Evolutionary conservation across 2,329 filamentous ascomycete species (phyloP).

Genomic region (Thelonectria olida): DNA sequence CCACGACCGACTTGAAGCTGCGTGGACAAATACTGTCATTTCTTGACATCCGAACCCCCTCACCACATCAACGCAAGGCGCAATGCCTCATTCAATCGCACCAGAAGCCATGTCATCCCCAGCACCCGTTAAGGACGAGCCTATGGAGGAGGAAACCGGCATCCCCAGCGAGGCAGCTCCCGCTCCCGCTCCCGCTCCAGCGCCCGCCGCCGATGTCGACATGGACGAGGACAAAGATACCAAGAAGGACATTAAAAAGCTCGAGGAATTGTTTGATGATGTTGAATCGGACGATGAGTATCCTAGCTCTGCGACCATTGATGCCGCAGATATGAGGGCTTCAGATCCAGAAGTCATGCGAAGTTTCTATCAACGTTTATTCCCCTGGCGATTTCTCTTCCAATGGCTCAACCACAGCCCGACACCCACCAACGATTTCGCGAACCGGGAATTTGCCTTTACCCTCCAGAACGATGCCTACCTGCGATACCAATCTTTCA

Average conservation of each 20-base stretch:
- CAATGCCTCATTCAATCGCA: slow-evolving; percentile 35
- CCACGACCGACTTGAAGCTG: slow-evolving; percentile 1
- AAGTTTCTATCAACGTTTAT: slow-evolving; percentile 94
- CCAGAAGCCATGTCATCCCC: slow-evolving; percentile 38
- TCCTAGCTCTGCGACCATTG: slow-evolving; percentile 57
- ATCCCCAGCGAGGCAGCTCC: slow-evolving; percentile 25
- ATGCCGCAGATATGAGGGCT: slow-evolving; percentile 52
- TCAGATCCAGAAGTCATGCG: slow-evolving; percentile 88
- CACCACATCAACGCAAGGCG: background rate
- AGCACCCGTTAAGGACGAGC: slow-evolving; percentile 39
- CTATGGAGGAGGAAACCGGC: slow-evolving; percentile 38
- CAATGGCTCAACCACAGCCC: slow-evolving; percentile 98
- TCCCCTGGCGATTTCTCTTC: slow-evolving; percentile 93
- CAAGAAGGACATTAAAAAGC: slow-evolving; percentile 57
- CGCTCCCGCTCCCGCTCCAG: slow-evolving; percentile 7
- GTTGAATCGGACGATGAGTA: slow-evolving; percentile 71
- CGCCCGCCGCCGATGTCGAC: slow-evolving; percentile 24
- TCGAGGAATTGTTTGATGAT: slow-evolving; percentile 69
- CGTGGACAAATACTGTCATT: background rate
- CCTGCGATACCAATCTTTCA: slow-evolving; percentile 83
- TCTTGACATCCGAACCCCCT: background rate
- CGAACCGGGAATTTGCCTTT: slow-evolving; percentile 94
- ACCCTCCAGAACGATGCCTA: slow-evolving; percentile 94
- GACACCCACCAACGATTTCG: slow-evolving; percentile 86
- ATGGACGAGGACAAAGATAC: slow-evolving; percentile 37